Base-by-base conservation (phyloP, 1,139 yeast species). In the Candida tunisiensis region DNA sequence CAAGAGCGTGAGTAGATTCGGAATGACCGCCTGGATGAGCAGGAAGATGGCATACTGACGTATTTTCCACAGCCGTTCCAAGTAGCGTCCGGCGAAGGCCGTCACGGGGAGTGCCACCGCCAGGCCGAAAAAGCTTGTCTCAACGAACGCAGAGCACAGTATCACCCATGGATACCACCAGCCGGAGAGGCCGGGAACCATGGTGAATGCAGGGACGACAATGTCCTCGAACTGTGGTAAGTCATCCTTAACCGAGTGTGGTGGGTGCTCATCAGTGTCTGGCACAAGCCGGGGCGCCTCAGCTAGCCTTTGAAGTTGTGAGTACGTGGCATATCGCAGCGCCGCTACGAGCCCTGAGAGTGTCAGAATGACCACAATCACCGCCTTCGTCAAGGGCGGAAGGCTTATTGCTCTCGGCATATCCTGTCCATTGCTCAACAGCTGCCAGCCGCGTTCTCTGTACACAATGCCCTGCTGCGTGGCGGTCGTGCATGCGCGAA, bases 101-200 rank as follows among this genome's bases (percentile, higher is more conserved):
- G 79, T 49, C 8, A 74, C 57, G 2, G 57, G 37, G 5, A 62
- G 43, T 1, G 80, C 66, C 4, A 67, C 33, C 5, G 65, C 8
- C 32, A 70, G 63, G 22, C 68, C 60, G 34, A 71, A 40, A 1
- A 74, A 29, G 12, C 69, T 55, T 16, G 65, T 62, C 44, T 82
- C 93, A 2, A 80, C 71, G 47, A 79, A 77, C 11, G 79, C 63
- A 1, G 91, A 62, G 3, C 79, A 65, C 19, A 71, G 41, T n/a
- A 80, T 39, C 1, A 79, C 79, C 85, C 92, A 77, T 4, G 93
- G 93, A 35, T 69, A 63, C n/a, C n/a, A n/a, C n/a, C n/a, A n/a
- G n/a, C n/a, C n/a, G 31, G 53, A 53, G 3, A 74, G 44, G 14
- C 62, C 54, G 3, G 94, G 93, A 5, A 80, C 66, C 46, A 80